phyloP scores from a whole-genome alignment of 345 rosid genomes.

The Psidium friedrichsthalianum region DNA sequence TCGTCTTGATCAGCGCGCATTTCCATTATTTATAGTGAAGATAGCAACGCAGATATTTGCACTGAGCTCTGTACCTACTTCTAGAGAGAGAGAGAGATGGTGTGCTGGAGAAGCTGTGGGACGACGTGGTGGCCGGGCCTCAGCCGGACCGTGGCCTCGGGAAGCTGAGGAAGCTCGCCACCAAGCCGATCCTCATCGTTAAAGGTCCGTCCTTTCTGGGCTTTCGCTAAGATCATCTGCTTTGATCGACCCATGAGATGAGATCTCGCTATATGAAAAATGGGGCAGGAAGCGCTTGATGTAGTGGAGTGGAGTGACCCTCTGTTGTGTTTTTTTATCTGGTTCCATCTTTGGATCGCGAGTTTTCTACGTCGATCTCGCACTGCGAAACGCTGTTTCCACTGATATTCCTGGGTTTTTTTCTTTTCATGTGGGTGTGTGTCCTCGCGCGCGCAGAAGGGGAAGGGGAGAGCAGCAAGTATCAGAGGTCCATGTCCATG shows the following conservation, averaged over 20 bases:
- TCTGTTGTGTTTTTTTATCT: not conserved
- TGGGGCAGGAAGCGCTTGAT: not conserved
- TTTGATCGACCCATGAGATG: not conserved
- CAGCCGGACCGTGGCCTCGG: constrained; percentile 87
- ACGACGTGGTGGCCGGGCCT: constrained; percentile 82
- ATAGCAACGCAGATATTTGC: not conserved
- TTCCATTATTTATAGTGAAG: not conserved
- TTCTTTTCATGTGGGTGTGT: not conserved
- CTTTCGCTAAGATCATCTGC: not conserved
- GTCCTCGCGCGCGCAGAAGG: not conserved
- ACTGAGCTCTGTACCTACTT: not conserved
- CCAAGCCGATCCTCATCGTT: constrained; percentile 26
- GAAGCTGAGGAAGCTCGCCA: constrained; percentile 52
- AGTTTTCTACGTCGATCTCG: not conserved
- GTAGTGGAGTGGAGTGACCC: not conserved
- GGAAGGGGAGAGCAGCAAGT: too few relatives aligned
- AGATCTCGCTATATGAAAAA: not conserved
- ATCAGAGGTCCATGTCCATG: too few relatives aligned
- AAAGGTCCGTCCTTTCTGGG: constrained; percentile 22
- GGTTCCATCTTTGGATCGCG: not conserved
- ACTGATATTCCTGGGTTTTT: not conserved
- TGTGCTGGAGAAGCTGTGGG: constrained; percentile 75
- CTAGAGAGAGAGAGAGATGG: constrained; percentile 2
- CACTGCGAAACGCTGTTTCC: not conserved
- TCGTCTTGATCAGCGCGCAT: not conserved